A percentile compares a stretch with the other conserved stretches of the same genome.
phyloP scores from a whole-genome alignment of 306 rosid genomes.

The Prinsepia uniflora region DNA sequence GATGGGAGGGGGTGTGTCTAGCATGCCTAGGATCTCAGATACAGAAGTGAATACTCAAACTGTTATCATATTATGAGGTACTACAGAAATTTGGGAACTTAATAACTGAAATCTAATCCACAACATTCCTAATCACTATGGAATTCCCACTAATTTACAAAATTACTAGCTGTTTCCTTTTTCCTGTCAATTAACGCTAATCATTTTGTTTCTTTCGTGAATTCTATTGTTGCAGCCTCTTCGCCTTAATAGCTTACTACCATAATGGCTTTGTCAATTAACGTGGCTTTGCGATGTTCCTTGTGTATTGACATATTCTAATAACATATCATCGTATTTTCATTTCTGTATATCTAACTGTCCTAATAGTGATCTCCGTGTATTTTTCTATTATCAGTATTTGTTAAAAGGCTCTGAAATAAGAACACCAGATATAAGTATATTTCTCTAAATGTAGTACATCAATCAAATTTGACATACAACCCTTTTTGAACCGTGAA shows the following conservation, averaged over 20 bases:
- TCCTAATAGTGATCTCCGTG: background rate
- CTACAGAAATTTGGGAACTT: background rate
- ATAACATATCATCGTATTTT: background rate
- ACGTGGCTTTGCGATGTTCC: no score
- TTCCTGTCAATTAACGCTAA: background rate
- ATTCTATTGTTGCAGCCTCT: constrained; percentile 57
- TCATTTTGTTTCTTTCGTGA: constrained; percentile 13
- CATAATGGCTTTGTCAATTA: no score
- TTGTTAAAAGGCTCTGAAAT: background rate
- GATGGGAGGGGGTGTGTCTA: no score
- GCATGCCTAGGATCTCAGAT: no score
- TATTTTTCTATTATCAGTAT: background rate
- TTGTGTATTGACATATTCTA: background rate
- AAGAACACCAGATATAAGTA: background rate
- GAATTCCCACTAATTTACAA: background rate
- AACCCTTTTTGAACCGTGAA: background rate
- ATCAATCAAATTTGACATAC: background rate
- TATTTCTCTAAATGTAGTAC: background rate
- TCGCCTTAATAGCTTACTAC: constrained; percentile 37
- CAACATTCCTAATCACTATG: background rate
- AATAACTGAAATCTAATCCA: background rate
- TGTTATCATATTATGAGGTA: background rate
- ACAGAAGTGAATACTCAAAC: background rate
- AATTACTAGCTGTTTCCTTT: background rate
- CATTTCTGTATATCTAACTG: background rate